A percentile compares a stretch with the other conserved stretches of the same genome.
Conservation (phyloP, 1,139 yeast genomes). For the Ogataea hybrid region DNA sequence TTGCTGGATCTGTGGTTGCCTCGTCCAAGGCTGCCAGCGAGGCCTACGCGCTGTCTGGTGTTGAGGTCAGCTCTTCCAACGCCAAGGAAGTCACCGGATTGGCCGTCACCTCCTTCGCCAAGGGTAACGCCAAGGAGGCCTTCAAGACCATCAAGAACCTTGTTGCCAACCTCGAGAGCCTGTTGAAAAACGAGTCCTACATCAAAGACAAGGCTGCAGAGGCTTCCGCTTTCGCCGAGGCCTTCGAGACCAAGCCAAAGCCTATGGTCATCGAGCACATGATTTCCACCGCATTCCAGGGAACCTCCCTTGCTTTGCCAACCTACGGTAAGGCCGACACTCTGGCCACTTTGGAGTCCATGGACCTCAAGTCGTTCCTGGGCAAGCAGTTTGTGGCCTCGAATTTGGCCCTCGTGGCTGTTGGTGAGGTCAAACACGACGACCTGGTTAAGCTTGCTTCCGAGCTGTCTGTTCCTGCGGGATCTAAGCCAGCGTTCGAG, state of each 20-base stretch:
- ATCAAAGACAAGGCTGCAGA: constrained; percentile 29
- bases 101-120: constrained; percentile 29
- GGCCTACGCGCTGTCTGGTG: constrained; percentile 36
- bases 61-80: constrained; percentile 33
- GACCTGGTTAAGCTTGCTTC: constrained; percentile 64
- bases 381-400: constrained; percentile 56
- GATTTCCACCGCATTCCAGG: constrained; percentile 81
- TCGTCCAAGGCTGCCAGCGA: constrained; percentile 35
- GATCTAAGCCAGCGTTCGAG: constrained; percentile 51
- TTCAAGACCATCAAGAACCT: constrained; percentile 23
- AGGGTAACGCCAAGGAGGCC: constrained; percentile 31
- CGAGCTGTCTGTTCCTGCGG: constrained; percentile 45
- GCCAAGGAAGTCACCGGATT: constrained; percentile 34
- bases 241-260: constrained; percentile 46
- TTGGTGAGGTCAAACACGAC: constrained; percentile 72
- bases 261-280: constrained; percentile 66
- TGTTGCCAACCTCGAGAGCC: constrained; percentile 20
- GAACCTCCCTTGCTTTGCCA: constrained; percentile 76
- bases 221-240: constrained; percentile 39
- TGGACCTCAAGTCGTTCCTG: constrained; percentile 58
- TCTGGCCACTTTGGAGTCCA: constrained; percentile 50
- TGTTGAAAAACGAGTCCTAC: constrained; percentile 24
- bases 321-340: constrained; percentile 69
- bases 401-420: constrained; percentile 67
- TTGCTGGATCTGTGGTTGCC: constrained; percentile 52